Conservation (phyloP, 345 rosid species). For the Raphanus sativus region DNA sequence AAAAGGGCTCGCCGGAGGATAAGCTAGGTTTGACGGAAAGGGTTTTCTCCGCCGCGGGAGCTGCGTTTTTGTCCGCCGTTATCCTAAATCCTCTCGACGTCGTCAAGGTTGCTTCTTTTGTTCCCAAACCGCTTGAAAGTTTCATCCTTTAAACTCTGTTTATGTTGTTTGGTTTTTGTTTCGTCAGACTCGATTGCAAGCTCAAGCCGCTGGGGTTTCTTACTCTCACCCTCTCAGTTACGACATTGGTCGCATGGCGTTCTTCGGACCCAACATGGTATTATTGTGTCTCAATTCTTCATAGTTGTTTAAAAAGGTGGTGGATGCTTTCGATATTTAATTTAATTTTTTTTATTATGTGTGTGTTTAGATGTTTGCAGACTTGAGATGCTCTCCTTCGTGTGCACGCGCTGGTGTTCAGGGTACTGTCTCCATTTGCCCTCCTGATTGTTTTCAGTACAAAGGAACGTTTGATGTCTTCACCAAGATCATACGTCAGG, state of each 20-base stretch:
- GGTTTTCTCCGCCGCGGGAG: conserved; percentile 90
- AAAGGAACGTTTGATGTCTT: conserved; percentile 96
- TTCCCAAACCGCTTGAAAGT: neutral
- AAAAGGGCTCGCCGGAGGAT: conserved; percentile 32
- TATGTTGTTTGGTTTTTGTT: neutral
- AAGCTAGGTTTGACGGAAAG: conserved; percentile 69
- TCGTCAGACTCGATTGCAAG: conserved; percentile 85
- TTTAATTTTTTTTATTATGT: neutral
- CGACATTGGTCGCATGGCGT: conserved; percentile 73
- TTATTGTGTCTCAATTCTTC: conserved; percentile 26
- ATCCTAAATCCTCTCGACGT: conserved; percentile 93
- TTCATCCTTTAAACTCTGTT: neutral
- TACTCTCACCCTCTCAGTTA: conserved; percentile 93
- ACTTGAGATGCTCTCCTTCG: conserved; percentile 90
- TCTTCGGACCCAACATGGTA: conserved; percentile 94
- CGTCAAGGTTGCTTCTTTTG: conserved; percentile 56
- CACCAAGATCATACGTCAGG: conserved; percentile 89
- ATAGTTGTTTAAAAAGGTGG: conserved; percentile 10
- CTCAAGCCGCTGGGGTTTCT: conserved; percentile 90
- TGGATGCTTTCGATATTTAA: neutral
- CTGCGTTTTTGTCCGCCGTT: conserved; percentile 80
- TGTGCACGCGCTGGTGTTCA: conserved; percentile 94
- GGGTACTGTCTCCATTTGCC: conserved; percentile 95
- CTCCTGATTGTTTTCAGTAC: conserved; percentile 98
- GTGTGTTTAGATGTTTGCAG: conserved; percentile 74